phyloP scores from a whole-genome alignment of 1,139 yeast genomes.

The Debaryomyces coudertii region DNA sequence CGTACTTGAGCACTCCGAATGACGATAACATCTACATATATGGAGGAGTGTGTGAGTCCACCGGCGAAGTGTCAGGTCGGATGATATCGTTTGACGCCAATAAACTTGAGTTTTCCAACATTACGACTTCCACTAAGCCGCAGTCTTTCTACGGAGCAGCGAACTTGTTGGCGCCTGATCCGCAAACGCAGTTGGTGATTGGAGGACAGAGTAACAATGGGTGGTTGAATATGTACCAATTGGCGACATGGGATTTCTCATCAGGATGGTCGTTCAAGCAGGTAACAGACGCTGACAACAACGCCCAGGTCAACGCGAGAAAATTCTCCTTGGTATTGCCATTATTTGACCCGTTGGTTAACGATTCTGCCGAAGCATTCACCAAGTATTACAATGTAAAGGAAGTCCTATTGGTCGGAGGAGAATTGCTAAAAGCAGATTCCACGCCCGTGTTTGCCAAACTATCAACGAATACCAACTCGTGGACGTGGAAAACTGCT shows the following conservation, averaged over 20 bases:
- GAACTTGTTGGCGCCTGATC: constrained; percentile 42
- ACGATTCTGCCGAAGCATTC: constrained; percentile 23
- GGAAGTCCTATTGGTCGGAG: constrained; percentile 43
- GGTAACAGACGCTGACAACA: constrained; percentile 18
- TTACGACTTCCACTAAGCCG: constrained; percentile 48
- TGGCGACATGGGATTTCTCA: constrained; percentile 49
- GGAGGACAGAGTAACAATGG: constrained; percentile 46
- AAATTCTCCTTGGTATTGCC: constrained; percentile 38
- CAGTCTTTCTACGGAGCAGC: constrained; percentile 48
- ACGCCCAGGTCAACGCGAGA: constrained; percentile 32
- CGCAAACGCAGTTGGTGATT: constrained; percentile 41
- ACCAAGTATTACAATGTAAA: constrained; percentile 25
- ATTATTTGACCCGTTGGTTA: constrained; percentile 31
- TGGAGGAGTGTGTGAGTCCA: constrained; percentile 37
- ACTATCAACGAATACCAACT: constrained; percentile 28
- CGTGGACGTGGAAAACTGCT: constrained; percentile 38
- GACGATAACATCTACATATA: constrained; percentile 37
- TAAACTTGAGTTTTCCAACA: constrained; percentile 31
- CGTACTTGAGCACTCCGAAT: constrained; percentile 33
- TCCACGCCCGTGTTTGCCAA: constrained; percentile 30
- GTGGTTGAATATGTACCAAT: constrained; percentile 50
- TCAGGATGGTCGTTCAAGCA: constrained; percentile 48
- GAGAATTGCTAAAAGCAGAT: constrained; percentile 24
- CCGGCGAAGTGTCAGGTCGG: constrained; percentile 28
- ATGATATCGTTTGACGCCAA: constrained; percentile 38